Evolutionary conservation across 257 asterid genomes (phyloP).

Genomic region (Anisodus tanguticus): DNA sequence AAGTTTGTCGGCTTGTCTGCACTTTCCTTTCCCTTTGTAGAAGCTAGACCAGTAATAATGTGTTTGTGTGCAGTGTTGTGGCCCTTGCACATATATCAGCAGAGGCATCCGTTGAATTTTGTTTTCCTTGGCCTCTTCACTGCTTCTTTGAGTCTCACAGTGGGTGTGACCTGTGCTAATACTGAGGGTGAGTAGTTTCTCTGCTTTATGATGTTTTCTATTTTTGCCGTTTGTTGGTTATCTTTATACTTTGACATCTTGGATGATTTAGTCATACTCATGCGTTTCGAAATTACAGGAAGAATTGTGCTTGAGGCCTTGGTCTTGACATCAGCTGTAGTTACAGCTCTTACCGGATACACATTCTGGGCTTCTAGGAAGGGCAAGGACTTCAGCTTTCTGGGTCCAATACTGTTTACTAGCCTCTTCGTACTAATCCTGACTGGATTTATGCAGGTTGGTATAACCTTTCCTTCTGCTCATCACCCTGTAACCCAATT

Average conservation of each 20-base stretch:
- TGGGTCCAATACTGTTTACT: slow-evolving; percentile 96
- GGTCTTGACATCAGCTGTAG: slow-evolving; percentile 92
- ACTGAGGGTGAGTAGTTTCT: slow-evolving; percentile 73
- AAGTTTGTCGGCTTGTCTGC: neutral
- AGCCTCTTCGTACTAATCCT: slow-evolving; percentile 76
- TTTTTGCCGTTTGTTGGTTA: neutral
- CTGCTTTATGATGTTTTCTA: slow-evolving; percentile 27
- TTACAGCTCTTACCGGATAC: slow-evolving; percentile 79
- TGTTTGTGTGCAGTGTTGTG: slow-evolving; percentile 62
- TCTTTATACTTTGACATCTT: neutral
- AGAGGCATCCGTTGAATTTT: slow-evolving; percentile 90
- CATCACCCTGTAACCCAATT: neutral
- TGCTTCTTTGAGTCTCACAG: slow-evolving; percentile 77
- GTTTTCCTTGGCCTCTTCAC: slow-evolving; percentile 95
- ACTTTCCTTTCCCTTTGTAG: neutral
- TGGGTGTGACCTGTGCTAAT: slow-evolving; percentile 93
- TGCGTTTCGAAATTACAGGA: slow-evolving; percentile 51
- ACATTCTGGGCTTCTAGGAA: slow-evolving; percentile 99
- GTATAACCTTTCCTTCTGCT: slow-evolving; percentile 3
- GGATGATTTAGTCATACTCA: slow-evolving; percentile 1
- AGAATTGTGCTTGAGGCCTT: slow-evolving; percentile 90
- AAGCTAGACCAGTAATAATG: slow-evolving; percentile 21
- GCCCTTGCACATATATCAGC: slow-evolving; percentile 88
- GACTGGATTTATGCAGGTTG: slow-evolving; percentile 89
- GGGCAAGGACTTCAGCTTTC: slow-evolving; percentile 95